Base-by-base conservation (phyloP, 2,329 filamentous ascomycete species). In the Proliferodiscus dingleyae region DNA sequence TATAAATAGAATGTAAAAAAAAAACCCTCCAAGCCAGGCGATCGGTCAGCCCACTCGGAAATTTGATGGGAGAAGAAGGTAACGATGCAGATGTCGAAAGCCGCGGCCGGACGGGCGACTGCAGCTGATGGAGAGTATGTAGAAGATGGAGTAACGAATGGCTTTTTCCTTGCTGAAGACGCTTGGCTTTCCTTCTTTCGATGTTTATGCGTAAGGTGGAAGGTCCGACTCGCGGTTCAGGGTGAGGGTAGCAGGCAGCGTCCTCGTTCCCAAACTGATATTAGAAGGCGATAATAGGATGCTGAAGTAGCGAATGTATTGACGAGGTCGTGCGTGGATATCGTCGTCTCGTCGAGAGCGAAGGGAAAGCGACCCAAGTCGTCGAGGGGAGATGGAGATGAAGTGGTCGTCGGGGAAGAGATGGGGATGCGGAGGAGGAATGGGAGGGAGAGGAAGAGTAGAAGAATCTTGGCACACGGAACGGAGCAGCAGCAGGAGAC, bases 261-360 rank as follows among this genome's bases (percentile, higher is more conserved):
- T 29, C 23, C 23, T 10, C 30, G 6, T n/a, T 19, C 39, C 6
- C 10, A 34, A 33, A 21, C 22, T 33, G 24, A 41, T 33, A 37
- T 19, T 6, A 30, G 41, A 34, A 24, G 37, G 33, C 38, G 30
- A 21, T 23, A 30, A 3, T 4, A 13, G 16, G 26, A 24, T 3
- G 23, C 18, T n/a, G 21, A 46, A 15, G 37, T 45, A 51, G 45
- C 49, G 49, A 47, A 40, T 45, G 49, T 51, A 24, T 38, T 16
- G 23, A 45, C 41, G 37, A 45, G 22, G 38, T 37, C 33, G 41
- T 45, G 33, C 43, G 40, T 45, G 32, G 11, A 24, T 37, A 10
- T 23, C 19, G 34, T 37, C 34, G 32, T 16, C 18, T 16, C 30
- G 26, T 21, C 36, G 23, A 34, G 16, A 43, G 18, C 10, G 37